These are phyloP conservation scores for Inga laurina DNA, from an alignment of 306 rosid genomes.

Conservation along the genomic window DNA sequence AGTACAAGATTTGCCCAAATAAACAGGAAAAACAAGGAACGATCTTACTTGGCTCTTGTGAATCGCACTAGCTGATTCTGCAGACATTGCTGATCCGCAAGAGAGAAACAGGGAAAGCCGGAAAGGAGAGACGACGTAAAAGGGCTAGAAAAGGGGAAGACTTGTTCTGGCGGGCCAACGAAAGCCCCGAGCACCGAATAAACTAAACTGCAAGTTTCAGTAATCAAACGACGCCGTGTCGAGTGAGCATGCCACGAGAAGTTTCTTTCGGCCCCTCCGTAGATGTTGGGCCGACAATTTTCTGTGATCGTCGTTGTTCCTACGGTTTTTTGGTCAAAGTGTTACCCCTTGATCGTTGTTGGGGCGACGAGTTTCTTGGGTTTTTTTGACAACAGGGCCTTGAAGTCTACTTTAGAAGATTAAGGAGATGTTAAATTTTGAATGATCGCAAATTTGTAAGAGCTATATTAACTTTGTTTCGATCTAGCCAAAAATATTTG, in stretches of 20 bases:
- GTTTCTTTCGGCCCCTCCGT: not conserved
- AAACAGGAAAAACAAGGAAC: not conserved
- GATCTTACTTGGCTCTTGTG: slow-evolving; percentile 75
- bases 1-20: not conserved
- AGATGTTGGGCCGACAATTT: not conserved
- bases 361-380: no score
- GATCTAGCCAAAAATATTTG: not conserved
- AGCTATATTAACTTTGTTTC: no score
- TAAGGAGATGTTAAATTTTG: no score
- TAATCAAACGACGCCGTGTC: not conserved
- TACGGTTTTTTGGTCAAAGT: not conserved
- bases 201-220: not conserved
- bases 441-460: no score
- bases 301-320: not conserved
- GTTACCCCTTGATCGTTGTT: no score
- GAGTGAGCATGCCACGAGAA: not conserved
- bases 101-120: slow-evolving; percentile 6
- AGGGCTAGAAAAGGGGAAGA: not conserved
- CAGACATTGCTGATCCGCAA: slow-evolving; percentile 64
- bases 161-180: not conserved
- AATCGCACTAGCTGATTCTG: slow-evolving; percentile 77
- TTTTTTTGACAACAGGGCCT: not conserved
- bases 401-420: no score
- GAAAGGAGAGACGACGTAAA: not conserved
- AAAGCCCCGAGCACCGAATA: not conserved